Evolutionary conservation across 225 moss, liverwort and hornwort genomes (phyloP), one percentile per base, ranked within the genome.

Genomic region (Sphagnum contortum): DNA sequence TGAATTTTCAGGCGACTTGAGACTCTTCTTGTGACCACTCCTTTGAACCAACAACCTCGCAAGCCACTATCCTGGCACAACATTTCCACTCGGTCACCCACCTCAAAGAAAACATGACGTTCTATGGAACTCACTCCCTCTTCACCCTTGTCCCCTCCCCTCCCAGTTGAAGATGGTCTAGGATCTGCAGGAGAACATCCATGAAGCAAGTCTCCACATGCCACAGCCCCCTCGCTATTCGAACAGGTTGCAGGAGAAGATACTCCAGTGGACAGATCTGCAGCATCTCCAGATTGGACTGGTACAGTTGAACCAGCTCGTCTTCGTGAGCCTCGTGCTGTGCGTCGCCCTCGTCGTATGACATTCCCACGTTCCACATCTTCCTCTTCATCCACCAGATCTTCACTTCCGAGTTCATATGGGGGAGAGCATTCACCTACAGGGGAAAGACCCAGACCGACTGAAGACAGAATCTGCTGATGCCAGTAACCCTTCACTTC

Each of bases 41-140:
- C 88, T 77, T 86, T 86, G 67, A 88, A 93, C 93, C 93, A 93
- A 69, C 90, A 90, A 12, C 93, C 93, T 7, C 93, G 93, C 53
- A 93, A 77, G 8, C 93, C 93, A 76, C 93, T 93, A 75, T 93
- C 93, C 71, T 90, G 86, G 3, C 85, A 90, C 11, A 93, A 68
- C 11, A 90, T 72, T 69, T 93, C 93, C 65, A 93, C 76, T 66
- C 82, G 90, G 59, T 90, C 88, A 12, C 90, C 93, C 65, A 73
- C 70, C 61, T 93, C 77, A 55, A 73, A 93, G 65, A 81, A 78
- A 66, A 75, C 71, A 55, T 75, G 78, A 69, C 75, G 82, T 47
- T 78, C 78, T 46, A 69, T 60, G 48, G 72, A 67, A 57, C 63
- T 79, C 65, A 64, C 70, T 54, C 56, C 76, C 45, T 74, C 80